phyloP scores from a whole-genome alignment of 345 rosid species.

The Capsella bursapastoris region DNA sequence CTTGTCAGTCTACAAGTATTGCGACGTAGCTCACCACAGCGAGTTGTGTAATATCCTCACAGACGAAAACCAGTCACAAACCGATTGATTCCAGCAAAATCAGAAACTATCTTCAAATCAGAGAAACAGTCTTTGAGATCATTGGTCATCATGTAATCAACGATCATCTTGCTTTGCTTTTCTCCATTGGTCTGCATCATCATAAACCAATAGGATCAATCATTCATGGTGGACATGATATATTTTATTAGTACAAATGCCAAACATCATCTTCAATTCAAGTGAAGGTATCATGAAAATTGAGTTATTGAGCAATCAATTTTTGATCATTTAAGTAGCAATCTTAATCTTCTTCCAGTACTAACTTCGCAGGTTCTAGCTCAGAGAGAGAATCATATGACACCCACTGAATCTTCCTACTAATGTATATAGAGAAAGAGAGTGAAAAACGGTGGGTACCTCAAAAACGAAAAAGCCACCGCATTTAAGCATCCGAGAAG shows the following conservation, averaged over 20 bases:
- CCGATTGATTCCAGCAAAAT: constrained; percentile 71
- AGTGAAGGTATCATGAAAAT: not conserved
- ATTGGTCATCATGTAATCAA: constrained; percentile 56
- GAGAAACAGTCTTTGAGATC: constrained; percentile 50
- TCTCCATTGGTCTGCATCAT: constrained; percentile 79
- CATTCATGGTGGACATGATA: constrained; percentile 11
- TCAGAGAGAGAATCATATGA: not conserved
- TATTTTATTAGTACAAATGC: not conserved
- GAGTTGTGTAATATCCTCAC: constrained; percentile 39
- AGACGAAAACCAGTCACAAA: constrained; percentile 68
- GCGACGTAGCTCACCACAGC: constrained; percentile 6
- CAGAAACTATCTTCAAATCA: constrained; percentile 58
- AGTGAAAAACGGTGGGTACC: constrained; percentile 42
- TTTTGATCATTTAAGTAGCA: not conserved
- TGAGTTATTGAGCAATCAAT: not conserved
- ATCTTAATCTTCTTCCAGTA: not conserved
- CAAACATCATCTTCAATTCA: constrained; percentile 4
- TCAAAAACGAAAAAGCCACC: constrained; percentile 91
- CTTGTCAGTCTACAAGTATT: not conserved
- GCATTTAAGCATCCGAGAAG: constrained; percentile 68
- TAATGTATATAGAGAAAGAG: not conserved
- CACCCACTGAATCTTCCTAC: not conserved
- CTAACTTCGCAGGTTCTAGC: not conserved
- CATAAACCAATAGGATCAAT: constrained; percentile 24
- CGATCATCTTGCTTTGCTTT: constrained; percentile 71